phyloP scores from a whole-genome alignment of 768 basidiomycete genomes.

The Russula dissimulans region DNA sequence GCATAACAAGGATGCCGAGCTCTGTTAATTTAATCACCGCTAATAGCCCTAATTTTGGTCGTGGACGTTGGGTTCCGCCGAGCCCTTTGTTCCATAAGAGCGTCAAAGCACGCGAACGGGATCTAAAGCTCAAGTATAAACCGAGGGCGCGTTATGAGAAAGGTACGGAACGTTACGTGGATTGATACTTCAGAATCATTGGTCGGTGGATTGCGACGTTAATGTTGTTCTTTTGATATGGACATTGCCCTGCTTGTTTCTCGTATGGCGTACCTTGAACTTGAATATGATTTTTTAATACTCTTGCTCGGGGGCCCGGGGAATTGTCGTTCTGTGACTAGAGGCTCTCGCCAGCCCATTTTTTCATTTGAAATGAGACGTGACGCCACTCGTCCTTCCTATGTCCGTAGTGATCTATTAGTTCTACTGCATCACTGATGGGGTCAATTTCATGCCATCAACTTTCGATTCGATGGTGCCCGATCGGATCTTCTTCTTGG shows the following conservation, averaged over 20 bases:
- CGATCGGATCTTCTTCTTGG: no score
- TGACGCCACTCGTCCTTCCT: no score
- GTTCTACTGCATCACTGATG: no score
- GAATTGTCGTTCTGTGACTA: no score
- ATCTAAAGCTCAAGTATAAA: constrained; percentile 40
- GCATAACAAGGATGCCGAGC: neutral
- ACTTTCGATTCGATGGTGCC: no score
- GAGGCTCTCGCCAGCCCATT: no score
- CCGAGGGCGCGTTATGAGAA: constrained; percentile 46
- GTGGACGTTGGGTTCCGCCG: constrained; percentile 40
- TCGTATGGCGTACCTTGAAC: neutral
- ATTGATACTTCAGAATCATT: constrained; percentile 18
- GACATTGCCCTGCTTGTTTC: no score
- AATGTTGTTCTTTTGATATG: neutral
- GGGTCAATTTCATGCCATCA: no score
- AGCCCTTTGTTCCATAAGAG: constrained; percentile 54
- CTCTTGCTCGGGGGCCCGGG: no score
- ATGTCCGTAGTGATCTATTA: no score
- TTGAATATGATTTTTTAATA: no score
- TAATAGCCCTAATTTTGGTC: constrained; percentile 46
- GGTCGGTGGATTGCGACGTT: neutral
- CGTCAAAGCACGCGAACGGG: constrained; percentile 50
- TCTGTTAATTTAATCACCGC: neutral
- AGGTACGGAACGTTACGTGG: constrained; percentile 41
- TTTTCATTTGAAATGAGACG: no score